Evolutionary conservation across 176 grass and related monocot genomes (phyloP).

Genomic region (Phoenix roebelenii): DNA sequence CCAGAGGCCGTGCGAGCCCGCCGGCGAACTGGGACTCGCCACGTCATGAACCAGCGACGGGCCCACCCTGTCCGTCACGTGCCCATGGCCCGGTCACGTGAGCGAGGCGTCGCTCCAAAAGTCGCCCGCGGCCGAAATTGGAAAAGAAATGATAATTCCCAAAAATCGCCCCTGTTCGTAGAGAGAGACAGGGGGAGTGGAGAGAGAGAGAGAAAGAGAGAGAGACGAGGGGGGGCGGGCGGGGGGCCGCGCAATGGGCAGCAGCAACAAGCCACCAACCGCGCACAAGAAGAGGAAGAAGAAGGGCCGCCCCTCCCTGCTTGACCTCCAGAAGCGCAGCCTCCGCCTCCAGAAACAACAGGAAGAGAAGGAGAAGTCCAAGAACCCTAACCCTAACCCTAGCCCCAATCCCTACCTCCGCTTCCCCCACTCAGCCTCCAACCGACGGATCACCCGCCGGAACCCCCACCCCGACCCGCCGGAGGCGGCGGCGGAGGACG

Average conservation of each 20-base stretch:
- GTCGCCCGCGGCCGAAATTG: too few species aligned
- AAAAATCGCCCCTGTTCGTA: conserved; percentile 24
- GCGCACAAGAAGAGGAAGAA: conserved; percentile 24
- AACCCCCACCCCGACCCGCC: conserved; percentile 8
- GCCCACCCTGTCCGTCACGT: too few species aligned
- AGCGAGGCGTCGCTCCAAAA: too few species aligned
- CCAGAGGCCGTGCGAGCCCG: too few species aligned
- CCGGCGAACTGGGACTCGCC: too few species aligned
- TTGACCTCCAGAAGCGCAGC: conserved; percentile 40
- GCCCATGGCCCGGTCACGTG: too few species aligned
- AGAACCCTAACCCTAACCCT: conserved; percentile 5
- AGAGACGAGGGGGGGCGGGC: conserved; percentile 1
- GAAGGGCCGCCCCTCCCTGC: conserved; percentile 41
- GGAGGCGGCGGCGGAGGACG: neutral
- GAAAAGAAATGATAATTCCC: too few species aligned
- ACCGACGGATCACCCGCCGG: conserved; percentile 9
- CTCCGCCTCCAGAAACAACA: conserved; percentile 26
- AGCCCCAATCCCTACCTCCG: conserved; percentile 12
- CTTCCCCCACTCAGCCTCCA: neutral
- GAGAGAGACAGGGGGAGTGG: neutral
- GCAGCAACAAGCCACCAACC: conserved; percentile 10
- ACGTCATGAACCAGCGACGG: too few species aligned
- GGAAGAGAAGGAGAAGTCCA: conserved; percentile 6
- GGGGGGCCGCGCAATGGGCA: conserved; percentile 24
- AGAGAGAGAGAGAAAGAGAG: conserved; percentile 13